Base-by-base conservation (phyloP, 306 rosid genomes). In the Malus asiatica region DNA sequence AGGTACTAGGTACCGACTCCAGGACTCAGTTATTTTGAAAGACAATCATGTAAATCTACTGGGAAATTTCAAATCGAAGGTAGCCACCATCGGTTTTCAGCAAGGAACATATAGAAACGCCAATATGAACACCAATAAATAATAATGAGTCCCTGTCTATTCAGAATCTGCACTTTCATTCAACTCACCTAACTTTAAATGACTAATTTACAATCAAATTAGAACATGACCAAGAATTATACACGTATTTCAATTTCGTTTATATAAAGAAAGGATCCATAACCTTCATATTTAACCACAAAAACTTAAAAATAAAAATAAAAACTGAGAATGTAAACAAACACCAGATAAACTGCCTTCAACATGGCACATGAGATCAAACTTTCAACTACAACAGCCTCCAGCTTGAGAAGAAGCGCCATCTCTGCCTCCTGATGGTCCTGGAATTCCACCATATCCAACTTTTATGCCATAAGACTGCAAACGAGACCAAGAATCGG, bases 401-500 rank as follows among this genome's bases (percentile, higher is more conserved):
- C 98, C 98, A 38, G 79, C 89, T 30, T 93, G 80, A 29, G 99
- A 78, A 78, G 97, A 84, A 30, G 97, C 83, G 55, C 97, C 99
- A 81, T 96, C 95, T 83, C 99, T 89, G 81, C 97, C 96, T 38
- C 96, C 97, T 51, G 98, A 86, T 66, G 99, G 96, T 83, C 99
- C 99, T 6, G 99, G 97, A 71, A 96, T 82, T 75, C 99, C 99
- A 51, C 98, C 99, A 71, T 92, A 96, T 73, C 99, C 99, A 20
- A 96, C 96, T 85, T 96, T 96, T 78, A 96, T 96, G 79, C 99
- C 99, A 76, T 96, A 89, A 61, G 99, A 92, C 99, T 96, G 93
- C 88, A 81, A 81, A 73, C 72, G 71, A 77, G 8, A 75, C 20
- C 76, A 70, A 66, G 3, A 72, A 42, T 77, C 80, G 79, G 83